phyloP scores from a whole-genome alignment of 495 filamentous ascomycete genomes.

The Hypoxylon perforatum region DNA sequence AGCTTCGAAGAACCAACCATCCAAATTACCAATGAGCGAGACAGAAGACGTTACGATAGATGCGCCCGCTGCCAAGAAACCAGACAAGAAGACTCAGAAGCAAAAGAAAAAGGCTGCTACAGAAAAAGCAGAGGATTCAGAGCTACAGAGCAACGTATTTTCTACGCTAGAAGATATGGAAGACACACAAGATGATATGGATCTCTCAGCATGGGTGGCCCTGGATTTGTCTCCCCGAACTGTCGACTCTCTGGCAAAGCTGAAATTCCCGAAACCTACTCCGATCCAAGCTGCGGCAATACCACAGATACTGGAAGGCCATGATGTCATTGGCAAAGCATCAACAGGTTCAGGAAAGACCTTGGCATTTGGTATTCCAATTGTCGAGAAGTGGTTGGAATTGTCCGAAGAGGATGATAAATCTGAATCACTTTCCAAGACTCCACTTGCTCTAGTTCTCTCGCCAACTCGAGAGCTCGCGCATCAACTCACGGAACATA shows the following conservation, averaged over 20 bases:
- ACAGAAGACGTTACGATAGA: slow-evolving; percentile 23
- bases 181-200: slow-evolving; percentile 56
- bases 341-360: slow-evolving; percentile 88
- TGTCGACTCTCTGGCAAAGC: slow-evolving; percentile 76
- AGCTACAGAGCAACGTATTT: slow-evolving; percentile 56
- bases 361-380: slow-evolving; percentile 82
- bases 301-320: slow-evolving; percentile 76
- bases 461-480: slow-evolving; percentile 94
- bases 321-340: slow-evolving; percentile 84
- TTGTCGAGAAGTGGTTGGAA: slow-evolving; percentile 72
- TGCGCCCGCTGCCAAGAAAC: slow-evolving; percentile 16
- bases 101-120: slow-evolving; percentile 53
- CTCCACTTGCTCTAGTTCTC: slow-evolving; percentile 85
- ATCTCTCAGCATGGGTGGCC: slow-evolving; percentile 79
- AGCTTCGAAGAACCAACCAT: background rate
- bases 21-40: slow-evolving; percentile 10
- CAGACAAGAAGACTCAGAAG: slow-evolving; percentile 51
- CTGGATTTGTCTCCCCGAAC: slow-evolving; percentile 76
- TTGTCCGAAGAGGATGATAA: slow-evolving; percentile 50
- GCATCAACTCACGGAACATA: slow-evolving; percentile 86
- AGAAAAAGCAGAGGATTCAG: slow-evolving; percentile 36
- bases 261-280: slow-evolving; percentile 83
- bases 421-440: slow-evolving; percentile 50
- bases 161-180: slow-evolving; percentile 51
- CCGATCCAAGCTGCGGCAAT: slow-evolving; percentile 81